phyloP scores from a whole-genome alignment of 129 eudicot species.

The Escallonia rubra region DNA sequence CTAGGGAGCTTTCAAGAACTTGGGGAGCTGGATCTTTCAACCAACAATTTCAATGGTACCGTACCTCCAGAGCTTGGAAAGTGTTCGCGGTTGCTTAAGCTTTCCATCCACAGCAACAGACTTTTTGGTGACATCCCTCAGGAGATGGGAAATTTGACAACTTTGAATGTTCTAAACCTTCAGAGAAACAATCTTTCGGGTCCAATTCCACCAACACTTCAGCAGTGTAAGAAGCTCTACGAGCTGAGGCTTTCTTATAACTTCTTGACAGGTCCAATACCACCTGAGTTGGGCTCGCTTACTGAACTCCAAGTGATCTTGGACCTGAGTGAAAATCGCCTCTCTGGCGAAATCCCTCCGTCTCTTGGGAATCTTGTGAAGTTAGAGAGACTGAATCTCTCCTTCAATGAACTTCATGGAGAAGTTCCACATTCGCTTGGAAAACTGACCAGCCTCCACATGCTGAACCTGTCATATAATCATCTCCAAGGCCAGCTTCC shows the following conservation, averaged over 20 bases:
- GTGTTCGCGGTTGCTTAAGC: conserved; percentile 64
- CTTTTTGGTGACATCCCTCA: conserved; percentile 65
- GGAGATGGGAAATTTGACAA: conserved; percentile 66
- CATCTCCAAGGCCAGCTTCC: conserved; percentile 71
- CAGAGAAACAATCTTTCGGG: conserved; percentile 82
- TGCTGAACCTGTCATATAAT: conserved; percentile 62
- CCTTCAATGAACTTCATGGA: conserved; percentile 66
- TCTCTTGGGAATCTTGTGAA: conserved; percentile 65
- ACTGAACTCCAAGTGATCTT: conserved; percentile 80
- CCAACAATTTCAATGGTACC: conserved; percentile 56
- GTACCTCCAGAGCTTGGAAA: conserved; percentile 62
- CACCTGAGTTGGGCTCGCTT: conserved; percentile 58
- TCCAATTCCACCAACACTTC: conserved; percentile 59
- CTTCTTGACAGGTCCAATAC: conserved; percentile 58
- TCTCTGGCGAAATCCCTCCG: conserved; percentile 68
- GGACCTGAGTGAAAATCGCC: conserved; percentile 59
- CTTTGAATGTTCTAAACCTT: conserved; percentile 73
- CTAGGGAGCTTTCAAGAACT: conserved; percentile 60
- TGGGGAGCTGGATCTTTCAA: conserved; percentile 86
- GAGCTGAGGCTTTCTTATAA: conserved; percentile 79
- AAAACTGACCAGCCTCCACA: conserved; percentile 72
- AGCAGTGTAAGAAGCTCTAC: conserved; percentile 65
- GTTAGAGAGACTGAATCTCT: conserved; percentile 69
- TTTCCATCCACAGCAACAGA: conserved; percentile 53
- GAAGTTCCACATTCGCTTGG: conserved; percentile 66